Evolutionary conservation across 176 grass and related monocot species (phyloP).

Genomic region (Aegilops tauschii): DNA sequence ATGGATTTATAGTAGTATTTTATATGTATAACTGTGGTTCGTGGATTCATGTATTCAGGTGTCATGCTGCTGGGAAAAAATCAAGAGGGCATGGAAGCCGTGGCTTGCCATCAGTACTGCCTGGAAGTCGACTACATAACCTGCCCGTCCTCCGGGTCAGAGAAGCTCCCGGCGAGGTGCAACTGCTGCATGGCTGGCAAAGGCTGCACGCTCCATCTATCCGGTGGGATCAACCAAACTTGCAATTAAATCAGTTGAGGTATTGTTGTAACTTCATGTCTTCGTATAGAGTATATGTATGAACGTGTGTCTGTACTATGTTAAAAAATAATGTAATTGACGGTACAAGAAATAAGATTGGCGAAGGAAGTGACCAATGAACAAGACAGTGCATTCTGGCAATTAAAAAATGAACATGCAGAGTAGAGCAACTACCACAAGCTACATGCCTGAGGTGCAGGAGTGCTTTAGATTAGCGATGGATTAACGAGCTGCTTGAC

Average conservation of each 20-base stretch:
- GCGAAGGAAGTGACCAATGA: too few species aligned
- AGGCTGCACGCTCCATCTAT: constrained; percentile 60
- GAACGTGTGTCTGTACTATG: not conserved
- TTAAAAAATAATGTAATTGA: too few species aligned
- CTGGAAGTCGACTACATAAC: too few species aligned
- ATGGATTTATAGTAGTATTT: too few species aligned
- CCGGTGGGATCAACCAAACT: constrained; percentile 21
- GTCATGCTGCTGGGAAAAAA: constrained; percentile 10
- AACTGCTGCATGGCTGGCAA: constrained; percentile 55
- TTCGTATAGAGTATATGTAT: not conserved
- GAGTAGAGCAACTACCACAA: too few species aligned
- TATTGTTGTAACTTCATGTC: not conserved
- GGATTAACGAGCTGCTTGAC: too few species aligned
- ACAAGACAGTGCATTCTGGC: too few species aligned
- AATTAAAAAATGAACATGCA: too few species aligned
- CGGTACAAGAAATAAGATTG: too few species aligned
- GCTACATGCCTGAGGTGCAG: too few species aligned
- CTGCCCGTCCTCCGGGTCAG: too few species aligned
- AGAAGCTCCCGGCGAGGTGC: constrained; percentile 24
- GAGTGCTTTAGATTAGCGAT: too few species aligned
- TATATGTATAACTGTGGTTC: not conserved
- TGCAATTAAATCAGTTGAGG: not conserved
- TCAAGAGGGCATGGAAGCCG: not conserved
- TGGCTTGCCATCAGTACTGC: constrained; percentile 41
- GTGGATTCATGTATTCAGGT: not conserved